Evolutionary conservation across 176 grass and related monocot species (phyloP).

Genomic region (Cocos nucifera): DNA sequence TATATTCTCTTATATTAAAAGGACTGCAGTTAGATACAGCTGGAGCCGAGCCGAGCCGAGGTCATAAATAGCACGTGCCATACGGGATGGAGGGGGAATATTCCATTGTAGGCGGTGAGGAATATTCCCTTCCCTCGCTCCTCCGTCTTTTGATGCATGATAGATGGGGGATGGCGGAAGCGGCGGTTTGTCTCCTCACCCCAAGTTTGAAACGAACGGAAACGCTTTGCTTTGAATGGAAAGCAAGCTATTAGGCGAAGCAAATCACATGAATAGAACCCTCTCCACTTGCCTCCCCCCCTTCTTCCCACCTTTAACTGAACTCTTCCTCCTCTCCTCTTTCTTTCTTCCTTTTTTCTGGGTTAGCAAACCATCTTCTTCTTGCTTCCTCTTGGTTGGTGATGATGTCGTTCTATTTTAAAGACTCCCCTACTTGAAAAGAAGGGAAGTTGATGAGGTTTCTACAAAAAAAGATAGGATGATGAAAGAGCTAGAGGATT

Average conservation of each 20-base stretch:
- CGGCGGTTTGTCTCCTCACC: conserved; percentile 22
- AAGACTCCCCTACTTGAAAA: not conserved
- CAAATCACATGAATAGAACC: conserved; percentile 10
- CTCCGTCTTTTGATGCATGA: conserved; percentile 41
- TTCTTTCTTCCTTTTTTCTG: conserved; percentile 8
- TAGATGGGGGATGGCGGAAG: conserved; percentile 17
- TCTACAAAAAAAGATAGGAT: no score
- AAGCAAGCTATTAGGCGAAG: conserved; percentile 22
- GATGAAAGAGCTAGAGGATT: no score
- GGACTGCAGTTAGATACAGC: conserved; percentile 17
- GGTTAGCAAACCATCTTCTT: not conserved
- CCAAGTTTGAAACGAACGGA: conserved; percentile 32
- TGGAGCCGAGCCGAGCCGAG: conserved; percentile 24
- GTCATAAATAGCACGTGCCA: not conserved
- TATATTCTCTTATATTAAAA: conserved; percentile 10
- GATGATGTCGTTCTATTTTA: not conserved
- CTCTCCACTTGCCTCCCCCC: no score
- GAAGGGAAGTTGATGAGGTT: no score
- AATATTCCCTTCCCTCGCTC: not conserved
- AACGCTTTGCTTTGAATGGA: conserved; percentile 26
- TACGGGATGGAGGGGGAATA: conserved; percentile 23
- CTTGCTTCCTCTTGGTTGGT: not conserved
- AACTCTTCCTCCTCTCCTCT: not conserved
- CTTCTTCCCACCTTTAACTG: no score
- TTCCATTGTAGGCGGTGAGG: conserved; percentile 10